These are phyloP conservation scores for Coprinopsis sp. DNA, from an alignment of 768 basidiomycete species.

Conservation along the genomic window DNA sequence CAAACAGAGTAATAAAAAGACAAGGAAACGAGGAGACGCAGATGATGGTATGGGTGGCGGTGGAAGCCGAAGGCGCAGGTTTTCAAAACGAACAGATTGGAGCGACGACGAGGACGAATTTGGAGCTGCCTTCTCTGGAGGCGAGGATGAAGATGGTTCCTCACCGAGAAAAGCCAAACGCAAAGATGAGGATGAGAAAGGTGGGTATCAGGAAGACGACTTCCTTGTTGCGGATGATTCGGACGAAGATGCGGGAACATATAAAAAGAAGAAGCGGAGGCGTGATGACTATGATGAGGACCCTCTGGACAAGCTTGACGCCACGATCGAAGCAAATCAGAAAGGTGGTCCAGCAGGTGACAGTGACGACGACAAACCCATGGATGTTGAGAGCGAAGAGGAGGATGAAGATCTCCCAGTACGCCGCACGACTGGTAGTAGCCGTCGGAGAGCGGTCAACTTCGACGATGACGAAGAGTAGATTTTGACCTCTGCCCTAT, in stretches of 20 bases:
- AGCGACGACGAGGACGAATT: conserved; percentile 70
- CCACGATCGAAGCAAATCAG: conserved; percentile 55
- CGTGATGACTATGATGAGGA: conserved; percentile 47
- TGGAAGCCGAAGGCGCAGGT: conserved; percentile 42
- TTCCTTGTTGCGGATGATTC: conserved; percentile 78
- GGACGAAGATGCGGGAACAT: conserved; percentile 56
- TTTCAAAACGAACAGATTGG: conserved; percentile 39
- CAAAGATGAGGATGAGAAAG: conserved; percentile 23
- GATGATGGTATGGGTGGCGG: conserved; percentile 45
- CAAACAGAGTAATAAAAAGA: conserved; percentile 60
- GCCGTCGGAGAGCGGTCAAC: conserved; percentile 54
- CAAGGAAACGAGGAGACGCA: conserved; percentile 51
- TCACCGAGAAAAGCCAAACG: conserved; percentile 43
- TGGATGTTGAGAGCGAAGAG: conserved; percentile 75
- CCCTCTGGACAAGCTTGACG: conserved; percentile 66
- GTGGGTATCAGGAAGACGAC: conserved; percentile 76
- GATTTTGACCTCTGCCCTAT: neutral
- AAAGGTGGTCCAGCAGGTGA: conserved; percentile 26
- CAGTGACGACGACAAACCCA: conserved; percentile 35
- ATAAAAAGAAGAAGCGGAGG: conserved; percentile 33
- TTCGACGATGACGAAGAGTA: conserved; percentile 63
- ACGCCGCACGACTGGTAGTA: conserved; percentile 46
- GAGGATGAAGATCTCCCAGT: conserved; percentile 68
- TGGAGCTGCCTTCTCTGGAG: conserved; percentile 45
- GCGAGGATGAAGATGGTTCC: conserved; percentile 46